Conservation (phyloP, 306 rosid species). For the Vigna unguiculata region DNA sequence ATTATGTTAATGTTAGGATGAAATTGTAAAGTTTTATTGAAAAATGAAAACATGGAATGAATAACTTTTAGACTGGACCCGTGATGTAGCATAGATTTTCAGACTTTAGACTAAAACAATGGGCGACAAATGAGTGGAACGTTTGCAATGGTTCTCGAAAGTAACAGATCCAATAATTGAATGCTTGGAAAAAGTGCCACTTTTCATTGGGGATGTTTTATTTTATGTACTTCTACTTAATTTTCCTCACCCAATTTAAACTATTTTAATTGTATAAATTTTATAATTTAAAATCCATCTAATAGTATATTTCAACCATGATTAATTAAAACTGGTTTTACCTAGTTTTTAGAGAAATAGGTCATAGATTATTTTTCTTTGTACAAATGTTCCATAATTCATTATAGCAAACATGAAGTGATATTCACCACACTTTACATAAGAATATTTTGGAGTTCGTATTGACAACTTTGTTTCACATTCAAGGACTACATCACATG, state of each 20-base stretch:
- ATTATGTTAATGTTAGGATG: too few species aligned
- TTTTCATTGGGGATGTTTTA: neutral
- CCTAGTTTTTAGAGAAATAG: neutral
- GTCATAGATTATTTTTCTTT: neutral
- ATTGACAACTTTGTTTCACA: neutral
- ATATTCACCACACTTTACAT: neutral
- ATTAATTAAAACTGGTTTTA: too few species aligned
- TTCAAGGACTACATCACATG: neutral
- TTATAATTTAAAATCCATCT: neutral
- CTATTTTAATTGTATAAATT: neutral
- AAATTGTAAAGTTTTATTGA: too few species aligned
- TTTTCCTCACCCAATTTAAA: neutral
- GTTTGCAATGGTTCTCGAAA: constrained; percentile 27
- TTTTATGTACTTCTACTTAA: neutral
- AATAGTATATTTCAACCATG: too few species aligned
- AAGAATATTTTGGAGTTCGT: neutral
- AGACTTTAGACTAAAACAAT: constrained; percentile 31
- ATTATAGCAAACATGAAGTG: neutral
- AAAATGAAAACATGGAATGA: too few species aligned
- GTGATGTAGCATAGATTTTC: neutral
- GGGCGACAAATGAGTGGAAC: constrained; percentile 43
- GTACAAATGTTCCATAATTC: neutral
- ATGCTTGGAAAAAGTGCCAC: constrained; percentile 26
- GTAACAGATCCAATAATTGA: constrained; percentile 40
- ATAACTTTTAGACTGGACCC: neutral